Evolutionary conservation across 148 eudicot species (phyloP).

Genomic region (Vaccinium vitisidaea): DNA sequence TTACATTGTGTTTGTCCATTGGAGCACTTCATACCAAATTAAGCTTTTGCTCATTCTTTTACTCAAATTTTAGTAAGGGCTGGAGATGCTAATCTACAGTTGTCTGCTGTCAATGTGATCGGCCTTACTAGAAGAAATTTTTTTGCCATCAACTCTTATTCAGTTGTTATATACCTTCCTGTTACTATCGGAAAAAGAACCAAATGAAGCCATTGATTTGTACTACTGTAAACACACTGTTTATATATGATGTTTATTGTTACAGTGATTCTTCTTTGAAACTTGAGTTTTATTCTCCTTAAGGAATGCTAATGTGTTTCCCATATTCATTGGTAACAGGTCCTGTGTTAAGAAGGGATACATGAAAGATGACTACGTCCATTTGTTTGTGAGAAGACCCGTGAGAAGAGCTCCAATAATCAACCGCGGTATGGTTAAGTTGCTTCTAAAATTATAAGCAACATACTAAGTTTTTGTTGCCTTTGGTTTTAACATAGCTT

Average conservation of each 20-base stretch:
- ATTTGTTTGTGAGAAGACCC: conserved; percentile 88
- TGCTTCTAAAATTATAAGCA: conserved; percentile 13
- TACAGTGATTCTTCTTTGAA: neutral
- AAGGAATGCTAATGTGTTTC: neutral
- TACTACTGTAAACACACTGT: neutral
- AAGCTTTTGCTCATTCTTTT: no score
- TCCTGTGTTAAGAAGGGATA: conserved; percentile 96
- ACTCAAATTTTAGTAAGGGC: no score
- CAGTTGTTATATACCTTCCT: neutral
- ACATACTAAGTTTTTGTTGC: neutral
- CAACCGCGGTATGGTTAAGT: conserved; percentile 68
- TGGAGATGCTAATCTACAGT: neutral
- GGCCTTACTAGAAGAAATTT: neutral
- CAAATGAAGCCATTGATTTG: conserved; percentile 3
- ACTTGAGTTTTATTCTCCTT: neutral
- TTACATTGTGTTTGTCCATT: no score
- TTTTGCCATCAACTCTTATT: neutral
- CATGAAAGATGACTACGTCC: conserved; percentile 87
- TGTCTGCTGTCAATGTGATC: neutral
- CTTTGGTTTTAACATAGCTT: neutral
- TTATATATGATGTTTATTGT: neutral
- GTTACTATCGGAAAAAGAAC: neutral
- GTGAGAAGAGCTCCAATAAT: conserved; percentile 97
- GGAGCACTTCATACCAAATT: no score
- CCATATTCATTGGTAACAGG: conserved; percentile 37